A percentile compares a stretch with the other conserved stretches of the same genome.
Conservation (phyloP, 805 yeast species). For the Soucietia sequanensis region DNA sequence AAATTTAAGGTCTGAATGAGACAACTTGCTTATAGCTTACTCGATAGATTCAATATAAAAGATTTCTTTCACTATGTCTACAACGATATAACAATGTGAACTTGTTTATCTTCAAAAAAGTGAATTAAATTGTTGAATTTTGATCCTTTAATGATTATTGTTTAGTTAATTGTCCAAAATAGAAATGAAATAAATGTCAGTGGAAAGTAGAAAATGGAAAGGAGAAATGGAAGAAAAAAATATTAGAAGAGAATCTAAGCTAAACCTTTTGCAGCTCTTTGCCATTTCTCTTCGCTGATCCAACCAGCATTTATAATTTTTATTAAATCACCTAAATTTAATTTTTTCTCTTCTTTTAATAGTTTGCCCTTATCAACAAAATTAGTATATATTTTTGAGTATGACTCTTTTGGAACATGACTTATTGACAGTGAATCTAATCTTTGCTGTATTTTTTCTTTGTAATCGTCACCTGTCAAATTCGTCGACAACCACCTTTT, state of each 20-base stretch:
- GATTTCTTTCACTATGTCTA: too few relatives aligned
- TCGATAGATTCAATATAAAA: too few relatives aligned
- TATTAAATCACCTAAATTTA: slow-evolving; percentile 73
- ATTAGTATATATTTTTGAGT: slow-evolving; percentile 61
- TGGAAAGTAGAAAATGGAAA: neutral
- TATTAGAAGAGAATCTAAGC: too few relatives aligned
- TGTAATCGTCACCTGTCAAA: neutral
- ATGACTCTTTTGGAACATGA: slow-evolving; percentile 49
- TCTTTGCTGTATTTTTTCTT: slow-evolving; percentile 9
- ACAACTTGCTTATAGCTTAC: too few relatives aligned
- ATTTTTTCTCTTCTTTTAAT: slow-evolving; percentile 55
- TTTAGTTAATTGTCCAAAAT: too few relatives aligned
- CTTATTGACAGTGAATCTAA: slow-evolving; percentile 19
- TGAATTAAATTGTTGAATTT: too few relatives aligned
- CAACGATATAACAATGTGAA: too few relatives aligned
- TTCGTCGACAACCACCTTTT: slow-evolving; percentile 54
- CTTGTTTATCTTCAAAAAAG: too few relatives aligned
- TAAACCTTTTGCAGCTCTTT: slow-evolving; percentile 44
- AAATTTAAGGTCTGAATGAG: too few relatives aligned
- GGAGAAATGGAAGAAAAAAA: neutral
- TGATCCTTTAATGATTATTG: too few relatives aligned
- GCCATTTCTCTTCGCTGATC: slow-evolving; percentile 78
- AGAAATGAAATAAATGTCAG: neutral
- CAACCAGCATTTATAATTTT: slow-evolving; percentile 80
- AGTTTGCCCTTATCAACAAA: slow-evolving; percentile 69